Evolutionary conservation across 768 basidiomycete genomes (phyloP).

Genomic region (Piloderma croceum): DNA sequence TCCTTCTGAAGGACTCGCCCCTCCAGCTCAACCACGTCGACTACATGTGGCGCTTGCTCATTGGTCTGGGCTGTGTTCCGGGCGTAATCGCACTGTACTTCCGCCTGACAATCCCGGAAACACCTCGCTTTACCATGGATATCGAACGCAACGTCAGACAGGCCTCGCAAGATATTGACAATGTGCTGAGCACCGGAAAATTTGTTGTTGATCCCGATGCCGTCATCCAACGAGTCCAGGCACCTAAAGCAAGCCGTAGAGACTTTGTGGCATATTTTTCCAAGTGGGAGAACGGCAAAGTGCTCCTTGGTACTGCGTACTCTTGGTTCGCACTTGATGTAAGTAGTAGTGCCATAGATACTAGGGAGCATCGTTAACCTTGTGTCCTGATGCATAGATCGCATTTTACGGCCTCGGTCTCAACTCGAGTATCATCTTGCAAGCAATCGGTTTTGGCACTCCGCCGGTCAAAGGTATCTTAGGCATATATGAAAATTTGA

Average conservation of each 20-base stretch:
- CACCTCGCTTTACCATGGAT: constrained; percentile 90
- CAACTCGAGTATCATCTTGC: constrained; percentile 40
- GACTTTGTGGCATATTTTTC: constrained; percentile 31
- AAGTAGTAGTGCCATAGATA: neutral
- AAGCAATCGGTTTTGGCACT: constrained; percentile 22
- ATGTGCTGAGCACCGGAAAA: constrained; percentile 49
- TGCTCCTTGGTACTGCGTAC: constrained; percentile 33
- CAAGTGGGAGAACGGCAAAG: constrained; percentile 34
- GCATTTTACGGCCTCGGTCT: constrained; percentile 48
- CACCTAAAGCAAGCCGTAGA: constrained; percentile 35
- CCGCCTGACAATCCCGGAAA: constrained; percentile 90
- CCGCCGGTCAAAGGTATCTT: constrained; percentile 3
- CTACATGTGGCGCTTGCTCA: constrained; percentile 79
- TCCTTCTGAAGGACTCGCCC: constrained; percentile 39
- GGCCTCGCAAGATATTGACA: constrained; percentile 67
- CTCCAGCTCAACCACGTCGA: constrained; percentile 52
- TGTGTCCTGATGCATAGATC: constrained; percentile 17
- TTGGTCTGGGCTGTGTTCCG: constrained; percentile 83
- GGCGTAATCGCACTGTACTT: constrained; percentile 81
- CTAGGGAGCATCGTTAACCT: neutral
- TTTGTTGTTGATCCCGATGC: constrained; percentile 50
- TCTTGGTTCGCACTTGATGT: constrained; percentile 35
- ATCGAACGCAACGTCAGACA: constrained; percentile 78
- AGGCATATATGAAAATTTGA: constrained; percentile 8
- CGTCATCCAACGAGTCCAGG: constrained; percentile 38